These are phyloP conservation scores for Fraxinus floribunda DNA, from an alignment of 305 asterid species.

Conservation along the genomic window DNA sequence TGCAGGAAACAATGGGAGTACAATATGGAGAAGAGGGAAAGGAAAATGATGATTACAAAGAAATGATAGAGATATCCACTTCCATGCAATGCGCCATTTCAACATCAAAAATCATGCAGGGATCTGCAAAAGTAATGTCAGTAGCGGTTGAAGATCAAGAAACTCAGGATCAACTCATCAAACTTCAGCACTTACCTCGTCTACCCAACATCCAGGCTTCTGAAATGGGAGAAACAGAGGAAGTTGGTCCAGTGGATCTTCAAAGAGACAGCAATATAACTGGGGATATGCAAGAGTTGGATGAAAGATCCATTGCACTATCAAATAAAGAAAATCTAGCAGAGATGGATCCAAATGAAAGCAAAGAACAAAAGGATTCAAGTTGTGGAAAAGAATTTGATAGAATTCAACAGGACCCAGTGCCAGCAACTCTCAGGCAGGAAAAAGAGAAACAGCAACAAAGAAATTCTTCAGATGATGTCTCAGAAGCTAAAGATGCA, in stretches of 20 bases:
- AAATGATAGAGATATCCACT: slow-evolving; percentile 19
- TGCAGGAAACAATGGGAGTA: slow-evolving; percentile 19
- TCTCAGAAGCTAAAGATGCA: slow-evolving; percentile 23
- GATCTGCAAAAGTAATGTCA: slow-evolving; percentile 17
- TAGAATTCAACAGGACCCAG: slow-evolving; percentile 12
- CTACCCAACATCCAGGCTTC: slow-evolving; percentile 20
- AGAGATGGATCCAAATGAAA: slow-evolving; percentile 15
- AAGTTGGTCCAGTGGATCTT: slow-evolving; percentile 20
- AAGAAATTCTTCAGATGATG: slow-evolving; percentile 23
- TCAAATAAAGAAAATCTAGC: slow-evolving; percentile 24
- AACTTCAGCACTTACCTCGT: slow-evolving; percentile 21
- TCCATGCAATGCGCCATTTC: slow-evolving; percentile 17
- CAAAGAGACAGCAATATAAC: slow-evolving; percentile 20
- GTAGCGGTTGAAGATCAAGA: slow-evolving; percentile 18
- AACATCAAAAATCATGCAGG: slow-evolving; percentile 14
- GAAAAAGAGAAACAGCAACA: slow-evolving; percentile 31
- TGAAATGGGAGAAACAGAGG: slow-evolving; percentile 21
- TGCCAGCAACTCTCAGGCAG: slow-evolving; percentile 13
- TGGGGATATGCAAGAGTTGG: slow-evolving; percentile 19
- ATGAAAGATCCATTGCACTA: slow-evolving; percentile 21
- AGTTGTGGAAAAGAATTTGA: slow-evolving; percentile 22
- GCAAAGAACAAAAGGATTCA: slow-evolving; percentile 6
- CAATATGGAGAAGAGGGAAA: slow-evolving; percentile 21
- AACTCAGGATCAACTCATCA: slow-evolving; percentile 18
- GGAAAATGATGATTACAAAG: slow-evolving; percentile 18